A percentile compares a stretch with the other conserved stretches of the same genome.
Conservation (phyloP, 1,284 basidiomycete species). For the Boletellus deceptivus region DNA sequence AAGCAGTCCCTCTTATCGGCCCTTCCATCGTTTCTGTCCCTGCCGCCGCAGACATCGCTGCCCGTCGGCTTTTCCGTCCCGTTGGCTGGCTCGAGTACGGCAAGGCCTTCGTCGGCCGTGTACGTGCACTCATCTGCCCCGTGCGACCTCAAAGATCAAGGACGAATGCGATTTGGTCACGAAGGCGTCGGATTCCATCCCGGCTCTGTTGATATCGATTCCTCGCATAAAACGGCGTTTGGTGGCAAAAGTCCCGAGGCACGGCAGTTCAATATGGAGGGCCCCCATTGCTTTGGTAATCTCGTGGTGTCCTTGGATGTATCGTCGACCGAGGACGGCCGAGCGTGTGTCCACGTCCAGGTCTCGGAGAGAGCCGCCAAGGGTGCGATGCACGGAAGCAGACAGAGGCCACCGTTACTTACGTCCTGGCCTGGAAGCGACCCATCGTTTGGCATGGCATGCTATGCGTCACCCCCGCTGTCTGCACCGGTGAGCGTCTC, state of each 20-base stretch:
- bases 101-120: constrained; percentile 43
- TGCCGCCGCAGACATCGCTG: constrained; percentile 52
- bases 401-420: constrained; percentile 30
- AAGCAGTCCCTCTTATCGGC: constrained; percentile 68
- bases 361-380: constrained; percentile 46
- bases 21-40: constrained; percentile 68
- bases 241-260: constrained; percentile 35
- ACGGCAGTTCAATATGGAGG: constrained; percentile 51
- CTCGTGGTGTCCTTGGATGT: constrained; percentile 73
- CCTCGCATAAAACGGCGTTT: constrained; percentile 30
- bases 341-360: constrained; percentile 72
- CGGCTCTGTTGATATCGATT: constrained; percentile 42
- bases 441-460: constrained; percentile 21
- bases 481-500: constrained; percentile 18
- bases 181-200: constrained; percentile 51
- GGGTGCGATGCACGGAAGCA: constrained; percentile 27
- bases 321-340: constrained; percentile 59
- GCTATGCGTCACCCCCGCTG: constrained; percentile 34
- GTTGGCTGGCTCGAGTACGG: constrained; percentile 35
- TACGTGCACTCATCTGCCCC: constrained; percentile 56
- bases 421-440: constrained; percentile 29
- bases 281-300: constrained; percentile 50
- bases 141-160: constrained; percentile 51
- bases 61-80: constrained; percentile 57
- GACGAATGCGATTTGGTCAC: constrained; percentile 48